Conservation (phyloP, 2,329 filamentous ascomycete species). For the Rhynchosporium secalis region DNA sequence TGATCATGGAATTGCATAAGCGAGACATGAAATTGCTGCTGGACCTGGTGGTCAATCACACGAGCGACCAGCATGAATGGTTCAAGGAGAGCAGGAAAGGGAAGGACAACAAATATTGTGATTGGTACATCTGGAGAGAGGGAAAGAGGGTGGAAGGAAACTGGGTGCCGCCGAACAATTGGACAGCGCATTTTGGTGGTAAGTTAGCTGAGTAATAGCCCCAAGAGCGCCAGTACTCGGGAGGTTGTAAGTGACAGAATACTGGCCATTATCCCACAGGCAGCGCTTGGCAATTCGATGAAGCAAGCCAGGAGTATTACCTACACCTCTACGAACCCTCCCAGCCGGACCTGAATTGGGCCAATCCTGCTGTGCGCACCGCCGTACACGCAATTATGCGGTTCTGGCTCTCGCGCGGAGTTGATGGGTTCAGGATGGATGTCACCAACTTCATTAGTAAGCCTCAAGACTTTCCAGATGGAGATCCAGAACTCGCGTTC, state of each 20-base stretch:
- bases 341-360: constrained; percentile 84
- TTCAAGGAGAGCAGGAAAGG: constrained; percentile 56
- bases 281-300: constrained; percentile 69
- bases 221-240: too few species aligned
- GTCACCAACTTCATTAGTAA: constrained; percentile 75
- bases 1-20: constrained; percentile 60
- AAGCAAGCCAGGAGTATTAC: constrained; percentile 71
- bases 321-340: constrained; percentile 72
- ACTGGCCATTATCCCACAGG: constrained; percentile 7
- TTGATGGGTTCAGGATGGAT: constrained; percentile 72
- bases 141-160: constrained; percentile 55
- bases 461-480: constrained; percentile 57
- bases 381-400: constrained; percentile 73
- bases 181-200: constrained; percentile 61
- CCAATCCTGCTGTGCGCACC: constrained; percentile 64
- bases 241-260: too few species aligned
- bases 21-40: constrained; percentile 70
- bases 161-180: constrained; percentile 73
- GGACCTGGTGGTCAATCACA: constrained; percentile 78
- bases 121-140: constrained; percentile 68
- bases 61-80: constrained; percentile 68
- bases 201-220: too few species aligned
- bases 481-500: constrained; percentile 53
- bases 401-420: constrained; percentile 76
- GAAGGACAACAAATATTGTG: constrained; percentile 52